These are phyloP conservation scores for Eremochloa ophiuroides DNA, from an alignment of 176 grass and related monocot species.

Conservation along the genomic window DNA sequence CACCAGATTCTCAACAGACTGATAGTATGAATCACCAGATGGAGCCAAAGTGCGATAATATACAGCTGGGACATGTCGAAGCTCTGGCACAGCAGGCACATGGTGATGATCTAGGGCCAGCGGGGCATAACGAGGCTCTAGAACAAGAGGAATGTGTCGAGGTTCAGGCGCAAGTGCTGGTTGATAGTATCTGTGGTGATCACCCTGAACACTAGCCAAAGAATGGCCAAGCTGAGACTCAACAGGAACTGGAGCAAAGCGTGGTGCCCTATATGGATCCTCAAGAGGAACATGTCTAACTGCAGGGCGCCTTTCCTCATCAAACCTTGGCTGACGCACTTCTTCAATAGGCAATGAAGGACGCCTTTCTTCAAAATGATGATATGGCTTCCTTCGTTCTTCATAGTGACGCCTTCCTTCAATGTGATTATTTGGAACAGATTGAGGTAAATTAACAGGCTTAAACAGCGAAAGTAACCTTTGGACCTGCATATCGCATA, in stretches of 20 bases:
- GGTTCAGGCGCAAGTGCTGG: conserved; percentile 20
- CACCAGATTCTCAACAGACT: conserved; percentile 19
- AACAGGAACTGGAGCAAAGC: conserved; percentile 25
- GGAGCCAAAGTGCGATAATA: conserved; percentile 35
- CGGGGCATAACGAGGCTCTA: conserved; percentile 6
- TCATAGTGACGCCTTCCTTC: conserved; percentile 27
- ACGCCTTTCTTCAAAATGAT: conserved; percentile 29
- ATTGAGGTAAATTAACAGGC: conserved; percentile 21
- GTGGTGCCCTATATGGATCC: conserved; percentile 38
- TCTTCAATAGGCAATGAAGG: conserved; percentile 25
- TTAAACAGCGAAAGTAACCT: conserved; percentile 48
- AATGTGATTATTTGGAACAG: conserved; percentile 4
- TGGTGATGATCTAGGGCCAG: conserved; percentile 13
- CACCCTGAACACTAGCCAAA: conserved; percentile 17
- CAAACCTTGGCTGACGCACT: background rate
- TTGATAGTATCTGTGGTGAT: conserved; percentile 30
- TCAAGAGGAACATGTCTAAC: conserved; percentile 34
- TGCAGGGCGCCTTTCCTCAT: conserved; percentile 24
- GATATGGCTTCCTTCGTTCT: conserved; percentile 13
- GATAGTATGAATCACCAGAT: conserved; percentile 50
- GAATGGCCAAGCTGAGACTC: conserved; percentile 23
- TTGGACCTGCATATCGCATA: conserved; percentile 44
- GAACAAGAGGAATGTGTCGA: conserved; percentile 12
- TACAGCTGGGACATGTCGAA: conserved; percentile 36
- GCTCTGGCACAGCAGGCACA: conserved; percentile 33